These are phyloP conservation scores for Calonectria hawksworthii DNA, from an alignment of 2,329 filamentous ascomycete genomes.

Conservation along the genomic window DNA sequence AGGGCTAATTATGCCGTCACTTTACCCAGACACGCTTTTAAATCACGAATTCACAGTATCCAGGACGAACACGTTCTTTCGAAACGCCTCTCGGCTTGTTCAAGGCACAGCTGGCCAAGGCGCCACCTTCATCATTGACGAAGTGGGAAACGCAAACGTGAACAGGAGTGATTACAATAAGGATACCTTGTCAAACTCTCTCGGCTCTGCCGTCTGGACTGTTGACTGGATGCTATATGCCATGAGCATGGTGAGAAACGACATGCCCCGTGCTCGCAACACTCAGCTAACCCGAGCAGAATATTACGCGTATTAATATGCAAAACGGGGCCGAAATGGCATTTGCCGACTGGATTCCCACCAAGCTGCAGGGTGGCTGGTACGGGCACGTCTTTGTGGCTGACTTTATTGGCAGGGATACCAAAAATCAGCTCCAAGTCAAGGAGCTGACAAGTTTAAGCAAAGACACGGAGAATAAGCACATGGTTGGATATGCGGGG, in stretches of 20 bases:
- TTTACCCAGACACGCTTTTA: not conserved
- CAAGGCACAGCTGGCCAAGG: not conserved
- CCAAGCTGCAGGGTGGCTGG: not conserved
- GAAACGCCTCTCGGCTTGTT: not conserved
- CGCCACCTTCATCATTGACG: not conserved
- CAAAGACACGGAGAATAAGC: not conserved
- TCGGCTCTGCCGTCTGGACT: not conserved
- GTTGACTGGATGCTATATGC: not conserved
- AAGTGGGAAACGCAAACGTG: not conserved
- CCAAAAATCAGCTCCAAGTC: not conserved
- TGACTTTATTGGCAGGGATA: not conserved
- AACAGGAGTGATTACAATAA: not conserved
- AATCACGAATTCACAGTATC: not conserved
- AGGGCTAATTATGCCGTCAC: not conserved
- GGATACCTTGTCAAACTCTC: not conserved
- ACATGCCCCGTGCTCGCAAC: not conserved
- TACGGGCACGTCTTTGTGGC: not conserved
- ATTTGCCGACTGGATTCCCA: not conserved
- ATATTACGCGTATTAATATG: not conserved
- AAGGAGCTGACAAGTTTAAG: not conserved
- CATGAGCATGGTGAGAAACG: not conserved
- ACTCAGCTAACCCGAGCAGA: not conserved
- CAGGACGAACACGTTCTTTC: not conserved
- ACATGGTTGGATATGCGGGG: not conserved
- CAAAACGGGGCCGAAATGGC: not conserved